Evolutionary conservation across 768 basidiomycete genomes (phyloP), one percentile per base, ranked within the genome.

Genomic region (Chalciporus sphaerocephalus): DNA sequence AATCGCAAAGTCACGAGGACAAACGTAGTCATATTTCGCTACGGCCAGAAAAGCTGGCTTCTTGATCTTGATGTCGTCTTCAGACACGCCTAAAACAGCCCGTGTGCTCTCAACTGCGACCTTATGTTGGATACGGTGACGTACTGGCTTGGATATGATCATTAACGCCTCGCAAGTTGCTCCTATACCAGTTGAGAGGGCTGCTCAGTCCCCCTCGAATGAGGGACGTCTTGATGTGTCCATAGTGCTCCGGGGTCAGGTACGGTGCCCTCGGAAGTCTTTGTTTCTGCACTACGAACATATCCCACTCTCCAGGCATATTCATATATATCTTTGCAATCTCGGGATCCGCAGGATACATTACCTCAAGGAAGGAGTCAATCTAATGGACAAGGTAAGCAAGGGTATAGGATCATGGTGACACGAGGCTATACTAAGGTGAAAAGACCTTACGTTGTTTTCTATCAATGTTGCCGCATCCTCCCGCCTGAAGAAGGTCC

Each of bases 41-140:
- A 55, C 67, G 8, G 58, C 71, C 54, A 69, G 65, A 53, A 70
- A 69, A n/a, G 66, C 58, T 0, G 72, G 74, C 45, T 64, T 65
- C 23, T 48, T 47, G 20, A 74, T 56, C 20, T 47, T 48, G 39
- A 61, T 49, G 15, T 60, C 50, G 27, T 58, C 58, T 10, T 58
- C 55, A 20, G 61, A n/a, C n/a, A n/a, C n/a, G n/a, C n/a, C n/a
- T n/a, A n/a, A n/a, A n/a, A n/a, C n/a, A n/a, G n/a, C n/a, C n/a
- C n/a, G n/a, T n/a, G n/a, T n/a, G n/a, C n/a, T n/a, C n/a, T n/a
- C n/a, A n/a, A n/a, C n/a, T n/a, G n/a, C n/a, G n/a, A n/a, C n/a
- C n/a, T n/a, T n/a, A n/a, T n/a, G n/a, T n/a, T n/a, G n/a, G n/a
- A n/a, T n/a, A n/a, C n/a, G n/a, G n/a, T n/a, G n/a, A 49, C 64